A percentile compares a stretch with the other conserved stretches of the same genome.
Evolutionary conservation across 257 asterid species (phyloP).

Genomic region (Sherardia arvensis): DNA sequence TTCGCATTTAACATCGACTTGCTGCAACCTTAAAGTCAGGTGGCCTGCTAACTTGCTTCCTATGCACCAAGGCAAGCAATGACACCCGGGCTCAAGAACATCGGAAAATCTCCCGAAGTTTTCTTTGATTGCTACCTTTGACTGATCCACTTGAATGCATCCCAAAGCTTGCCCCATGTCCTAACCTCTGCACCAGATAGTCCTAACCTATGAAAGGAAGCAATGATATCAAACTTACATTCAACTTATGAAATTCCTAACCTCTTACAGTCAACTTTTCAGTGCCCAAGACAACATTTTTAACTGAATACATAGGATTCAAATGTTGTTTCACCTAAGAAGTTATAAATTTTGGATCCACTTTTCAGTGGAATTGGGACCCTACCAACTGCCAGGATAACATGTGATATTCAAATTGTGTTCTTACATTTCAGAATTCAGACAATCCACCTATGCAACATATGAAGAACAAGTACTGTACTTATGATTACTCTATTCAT

Average conservation of each 20-base stretch:
- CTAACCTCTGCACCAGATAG: too few relatives aligned
- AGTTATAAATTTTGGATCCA: not conserved
- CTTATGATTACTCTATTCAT: not conserved
- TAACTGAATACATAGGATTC: too few relatives aligned
- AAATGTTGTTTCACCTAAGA: not conserved
- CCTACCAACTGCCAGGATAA: not conserved
- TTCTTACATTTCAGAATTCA: not conserved
- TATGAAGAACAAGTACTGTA: not conserved
- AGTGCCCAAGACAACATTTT: too few relatives aligned
- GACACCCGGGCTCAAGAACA: slow-evolving; percentile 22
- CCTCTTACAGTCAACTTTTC: too few relatives aligned
- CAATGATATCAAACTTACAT: too few relatives aligned
- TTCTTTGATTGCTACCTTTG: slow-evolving; percentile 21
- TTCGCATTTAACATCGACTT: slow-evolving; percentile 22
- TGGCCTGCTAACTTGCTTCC: slow-evolving; percentile 22
- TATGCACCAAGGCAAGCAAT: slow-evolving; percentile 26
- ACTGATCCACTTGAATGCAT: slow-evolving; percentile 26
- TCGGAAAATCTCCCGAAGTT: slow-evolving; percentile 17
- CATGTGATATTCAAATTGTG: not conserved
- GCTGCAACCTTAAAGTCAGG: slow-evolving; percentile 21
- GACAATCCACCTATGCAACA: not conserved
- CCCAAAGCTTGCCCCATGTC: slow-evolving; percentile 27
- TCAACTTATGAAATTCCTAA: too few relatives aligned
- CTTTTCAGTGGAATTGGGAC: not conserved
- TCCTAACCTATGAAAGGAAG: too few relatives aligned